A percentile compares a stretch with the other conserved stretches of the same genome.
phyloP scores from a whole-genome alignment of 2,329 filamentous ascomycete genomes.

The Neopestalotiopsis sp. region DNA sequence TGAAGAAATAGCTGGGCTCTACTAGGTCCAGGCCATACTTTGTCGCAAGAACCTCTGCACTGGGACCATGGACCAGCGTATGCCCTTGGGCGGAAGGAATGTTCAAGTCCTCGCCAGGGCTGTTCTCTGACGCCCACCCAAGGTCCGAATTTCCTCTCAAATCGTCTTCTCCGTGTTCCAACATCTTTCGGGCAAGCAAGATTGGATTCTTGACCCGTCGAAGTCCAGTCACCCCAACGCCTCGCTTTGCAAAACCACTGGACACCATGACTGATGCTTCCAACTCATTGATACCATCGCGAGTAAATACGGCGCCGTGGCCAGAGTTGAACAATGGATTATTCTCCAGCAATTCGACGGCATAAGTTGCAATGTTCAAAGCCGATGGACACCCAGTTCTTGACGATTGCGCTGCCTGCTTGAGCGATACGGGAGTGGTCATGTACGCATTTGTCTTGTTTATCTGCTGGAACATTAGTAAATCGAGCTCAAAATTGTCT shows the following conservation, averaged over 20 bases:
- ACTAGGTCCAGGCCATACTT: slow-evolving; percentile 75
- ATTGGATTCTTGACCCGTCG: slow-evolving; percentile 81
- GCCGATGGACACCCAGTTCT: slow-evolving; percentile 55
- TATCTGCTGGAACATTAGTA: slow-evolving; percentile 39
- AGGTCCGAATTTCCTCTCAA: slow-evolving; percentile 43
- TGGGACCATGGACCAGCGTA: slow-evolving; percentile 68
- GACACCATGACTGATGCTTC: slow-evolving; percentile 89
- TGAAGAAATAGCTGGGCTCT: slow-evolving; percentile 77
- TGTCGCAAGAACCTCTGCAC: slow-evolving; percentile 72
- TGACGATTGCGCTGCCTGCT: slow-evolving; percentile 8
- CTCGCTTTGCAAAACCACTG: slow-evolving; percentile 73
- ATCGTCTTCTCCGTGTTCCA: slow-evolving; percentile 69
- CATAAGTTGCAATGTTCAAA: slow-evolving; percentile 75
- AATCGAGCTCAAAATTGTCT: slow-evolving; percentile 5
- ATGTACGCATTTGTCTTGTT: slow-evolving; percentile 52
- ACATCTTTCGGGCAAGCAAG: slow-evolving; percentile 71
- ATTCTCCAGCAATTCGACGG: slow-evolving; percentile 78
- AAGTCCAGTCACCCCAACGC: slow-evolving; percentile 77
- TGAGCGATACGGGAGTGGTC: slow-evolving; percentile 35
- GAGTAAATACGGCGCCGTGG: slow-evolving; percentile 85
- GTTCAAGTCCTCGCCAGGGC: slow-evolving; percentile 34
- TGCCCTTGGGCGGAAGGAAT: slow-evolving; percentile 70
- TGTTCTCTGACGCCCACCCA: slow-evolving; percentile 23
- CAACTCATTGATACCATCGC: slow-evolving; percentile 81
- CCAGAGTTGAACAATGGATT: slow-evolving; percentile 84